Evolutionary conservation across 163 green algal genomes (phyloP).

Genomic region (Scenedesmus sp.): DNA sequence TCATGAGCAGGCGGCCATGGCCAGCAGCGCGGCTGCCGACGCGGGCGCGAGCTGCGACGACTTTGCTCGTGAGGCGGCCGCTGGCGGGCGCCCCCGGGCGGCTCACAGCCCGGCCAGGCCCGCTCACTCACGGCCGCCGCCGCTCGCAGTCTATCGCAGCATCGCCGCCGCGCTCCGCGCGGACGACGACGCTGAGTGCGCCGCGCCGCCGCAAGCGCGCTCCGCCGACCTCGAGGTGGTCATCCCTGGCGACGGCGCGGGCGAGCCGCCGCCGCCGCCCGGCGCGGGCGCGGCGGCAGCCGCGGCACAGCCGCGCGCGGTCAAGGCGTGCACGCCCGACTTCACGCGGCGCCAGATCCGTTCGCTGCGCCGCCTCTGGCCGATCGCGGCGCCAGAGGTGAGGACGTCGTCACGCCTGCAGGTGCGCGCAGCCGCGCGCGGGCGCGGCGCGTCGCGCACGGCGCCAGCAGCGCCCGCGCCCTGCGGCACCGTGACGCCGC

Average conservation of each 20-base stretch:
- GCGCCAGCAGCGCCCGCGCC: not conserved
- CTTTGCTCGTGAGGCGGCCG: too few relatives aligned
- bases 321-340: not conserved
- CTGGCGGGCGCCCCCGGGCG: too few relatives aligned
- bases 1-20: too few relatives aligned
- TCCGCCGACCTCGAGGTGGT: too few relatives aligned
- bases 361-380: slow-evolving; percentile 21
- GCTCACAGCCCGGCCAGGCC: too few relatives aligned
- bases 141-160: too few relatives aligned
- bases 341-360: slow-evolving; percentile 17
- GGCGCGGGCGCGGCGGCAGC: not conserved
- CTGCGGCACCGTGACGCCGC: not conserved
- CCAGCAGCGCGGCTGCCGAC: too few relatives aligned
- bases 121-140: too few relatives aligned
- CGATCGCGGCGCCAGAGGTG: slow-evolving; percentile 7
- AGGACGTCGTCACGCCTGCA: slow-evolving; percentile 21
- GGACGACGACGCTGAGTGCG: too few relatives aligned
- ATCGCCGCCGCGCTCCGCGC: too few relatives aligned
- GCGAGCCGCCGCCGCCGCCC: not conserved
- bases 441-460: not conserved
- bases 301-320: not conserved
- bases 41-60: too few relatives aligned
- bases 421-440: not conserved
- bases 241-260: not conserved
- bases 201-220: too few relatives aligned